phyloP scores from a whole-genome alignment of 2,329 filamentous ascomycete species.

The Nothopassalora personata region DNA sequence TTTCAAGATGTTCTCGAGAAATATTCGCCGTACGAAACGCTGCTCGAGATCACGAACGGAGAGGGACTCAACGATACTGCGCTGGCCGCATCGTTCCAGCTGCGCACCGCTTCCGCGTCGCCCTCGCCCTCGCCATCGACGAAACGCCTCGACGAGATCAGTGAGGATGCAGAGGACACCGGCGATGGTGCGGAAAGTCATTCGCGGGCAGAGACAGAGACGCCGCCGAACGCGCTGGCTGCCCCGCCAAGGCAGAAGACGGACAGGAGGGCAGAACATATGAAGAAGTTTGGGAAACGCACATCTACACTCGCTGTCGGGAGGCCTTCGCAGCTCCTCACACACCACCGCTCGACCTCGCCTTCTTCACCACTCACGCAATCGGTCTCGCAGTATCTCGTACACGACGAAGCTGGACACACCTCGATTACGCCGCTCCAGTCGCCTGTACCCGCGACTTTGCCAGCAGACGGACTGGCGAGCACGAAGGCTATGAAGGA shows the following conservation, averaged over 20 bases:
- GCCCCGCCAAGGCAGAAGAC: slow-evolving; percentile 23
- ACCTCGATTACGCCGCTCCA: slow-evolving; percentile 23
- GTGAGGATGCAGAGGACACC: slow-evolving; percentile 81
- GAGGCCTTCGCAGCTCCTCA: not conserved
- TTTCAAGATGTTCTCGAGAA: slow-evolving; percentile 57
- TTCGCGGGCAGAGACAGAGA: slow-evolving; percentile 3
- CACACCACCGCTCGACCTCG: slow-evolving; percentile 2
- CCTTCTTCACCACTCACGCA: slow-evolving; percentile 23
- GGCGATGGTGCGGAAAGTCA: slow-evolving; percentile 7
- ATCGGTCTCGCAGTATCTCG: slow-evolving; percentile 27
- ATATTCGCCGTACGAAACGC: slow-evolving; percentile 81
- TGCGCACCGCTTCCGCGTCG: slow-evolving; percentile 65
- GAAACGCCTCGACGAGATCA: slow-evolving; percentile 80
- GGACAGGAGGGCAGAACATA: slow-evolving; percentile 25
- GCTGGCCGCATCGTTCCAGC: slow-evolving; percentile 78
- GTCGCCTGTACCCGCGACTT: slow-evolving; percentile 7
- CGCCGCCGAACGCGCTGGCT: slow-evolving; percentile 14
- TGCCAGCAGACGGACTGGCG: not conserved
- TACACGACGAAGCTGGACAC: slow-evolving; percentile 26
- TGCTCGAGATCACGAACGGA: slow-evolving; percentile 68
- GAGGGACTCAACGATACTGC: slow-evolving; percentile 82
- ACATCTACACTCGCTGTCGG: slow-evolving; percentile 17
- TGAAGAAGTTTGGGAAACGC: slow-evolving; percentile 21
- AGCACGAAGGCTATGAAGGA: not conserved
- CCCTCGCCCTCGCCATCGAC: slow-evolving; percentile 74